These are phyloP conservation scores for Suhomyces sp. DNA, from an alignment of 805 yeast genomes.

Conservation along the genomic window DNA sequence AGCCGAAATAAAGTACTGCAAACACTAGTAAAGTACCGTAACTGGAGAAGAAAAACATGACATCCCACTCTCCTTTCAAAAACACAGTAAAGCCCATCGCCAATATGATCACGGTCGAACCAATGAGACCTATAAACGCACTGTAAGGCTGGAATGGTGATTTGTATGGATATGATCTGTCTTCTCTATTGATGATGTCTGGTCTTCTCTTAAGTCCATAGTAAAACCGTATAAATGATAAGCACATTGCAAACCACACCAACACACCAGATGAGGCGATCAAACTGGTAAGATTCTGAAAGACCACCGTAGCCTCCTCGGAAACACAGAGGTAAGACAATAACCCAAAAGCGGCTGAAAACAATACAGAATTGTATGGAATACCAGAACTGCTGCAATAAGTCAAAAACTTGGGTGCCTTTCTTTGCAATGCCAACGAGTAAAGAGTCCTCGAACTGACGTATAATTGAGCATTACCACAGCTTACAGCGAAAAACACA, in stretches of 20 bases:
- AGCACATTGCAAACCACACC: conserved; percentile 75
- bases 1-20: conserved; percentile 47
- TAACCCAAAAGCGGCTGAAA: conserved; percentile 58
- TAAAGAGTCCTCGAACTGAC: conserved; percentile 43
- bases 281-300: conserved; percentile 63
- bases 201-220: conserved; percentile 59
- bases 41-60: conserved; percentile 59
- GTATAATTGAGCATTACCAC: conserved; percentile 45
- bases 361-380: conserved; percentile 67
- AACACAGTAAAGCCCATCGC: conserved; percentile 65
- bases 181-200: conserved; percentile 62
- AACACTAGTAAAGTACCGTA: conserved; percentile 61
- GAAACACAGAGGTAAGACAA: conserved; percentile 60
- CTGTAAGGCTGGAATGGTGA: conserved; percentile 69
- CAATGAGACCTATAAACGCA: conserved; percentile 60
- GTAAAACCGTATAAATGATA: conserved; percentile 61
- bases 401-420: conserved; percentile 61
- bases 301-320: conserved; percentile 55
- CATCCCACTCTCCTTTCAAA: conserved; percentile 54
- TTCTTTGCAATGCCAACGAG: conserved; percentile 44
- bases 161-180: conserved; percentile 62
- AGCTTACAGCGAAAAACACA: conserved; percentile 45
- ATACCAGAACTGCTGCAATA: conserved; percentile 63
- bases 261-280: conserved; percentile 73
- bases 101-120: conserved; percentile 48